Conservation (phyloP, 2,329 filamentous ascomycete genomes). For the Fusarium staphyleae region DNA sequence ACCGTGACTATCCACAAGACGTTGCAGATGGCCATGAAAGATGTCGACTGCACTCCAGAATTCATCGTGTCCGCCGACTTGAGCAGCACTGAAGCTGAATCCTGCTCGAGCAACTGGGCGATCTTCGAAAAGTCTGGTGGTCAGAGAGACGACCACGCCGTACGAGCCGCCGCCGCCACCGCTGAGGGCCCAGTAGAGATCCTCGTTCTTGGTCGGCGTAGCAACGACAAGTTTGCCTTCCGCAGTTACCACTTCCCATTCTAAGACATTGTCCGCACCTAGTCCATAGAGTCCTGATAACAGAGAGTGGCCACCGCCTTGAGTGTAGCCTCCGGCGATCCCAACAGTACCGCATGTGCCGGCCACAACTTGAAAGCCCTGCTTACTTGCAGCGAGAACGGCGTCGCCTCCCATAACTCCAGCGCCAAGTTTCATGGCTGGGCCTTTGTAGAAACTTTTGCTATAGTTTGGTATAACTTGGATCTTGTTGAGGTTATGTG, state of each 20-base stretch:
- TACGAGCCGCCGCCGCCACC: constrained; percentile 67
- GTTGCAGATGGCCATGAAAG: too few species aligned
- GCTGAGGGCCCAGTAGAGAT: constrained; percentile 69
- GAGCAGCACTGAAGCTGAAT: too few species aligned
- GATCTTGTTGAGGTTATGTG: constrained; percentile 52
- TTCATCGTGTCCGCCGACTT: too few species aligned
- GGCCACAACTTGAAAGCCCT: constrained; percentile 58
- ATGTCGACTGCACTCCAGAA: too few species aligned
- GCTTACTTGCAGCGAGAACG: constrained; percentile 52
- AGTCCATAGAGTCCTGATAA: constrained; percentile 63
- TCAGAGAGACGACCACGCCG: constrained; percentile 63
- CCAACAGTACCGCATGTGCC: constrained; percentile 64
- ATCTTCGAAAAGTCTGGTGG: too few species aligned
- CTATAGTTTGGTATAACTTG: constrained; percentile 50
- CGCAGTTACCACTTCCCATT: constrained; percentile 61
- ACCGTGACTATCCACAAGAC: too few species aligned
- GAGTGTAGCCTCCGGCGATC: constrained; percentile 65
- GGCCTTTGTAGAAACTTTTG: constrained; percentile 54
- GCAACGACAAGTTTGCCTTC: constrained; percentile 57
- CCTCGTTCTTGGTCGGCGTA: constrained; percentile 54
- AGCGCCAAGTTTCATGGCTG: constrained; percentile 60
- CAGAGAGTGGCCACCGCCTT: constrained; percentile 63
- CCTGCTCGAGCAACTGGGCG: too few species aligned
- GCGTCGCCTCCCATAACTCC: constrained; percentile 60
- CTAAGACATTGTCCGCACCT: constrained; percentile 64